These are phyloP conservation scores for Phytophthora litchii DNA, from an alignment of 352 stramenopile species.

Conservation along the genomic window DNA sequence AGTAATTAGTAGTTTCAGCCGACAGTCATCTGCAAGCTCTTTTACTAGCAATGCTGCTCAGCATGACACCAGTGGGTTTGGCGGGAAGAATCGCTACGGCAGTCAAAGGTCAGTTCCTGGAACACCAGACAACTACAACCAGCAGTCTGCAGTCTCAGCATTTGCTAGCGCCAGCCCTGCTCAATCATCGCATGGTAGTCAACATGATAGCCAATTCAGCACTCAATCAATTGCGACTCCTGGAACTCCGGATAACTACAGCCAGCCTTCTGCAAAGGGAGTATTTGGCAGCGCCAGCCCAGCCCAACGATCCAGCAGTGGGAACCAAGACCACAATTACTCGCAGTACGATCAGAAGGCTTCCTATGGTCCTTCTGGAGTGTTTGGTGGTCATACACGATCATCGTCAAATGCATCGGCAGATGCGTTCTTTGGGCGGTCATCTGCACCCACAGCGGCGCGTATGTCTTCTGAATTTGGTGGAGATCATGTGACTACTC, in stretches of 20 bases:
- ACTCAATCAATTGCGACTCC: conserved; percentile 22
- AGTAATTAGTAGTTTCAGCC: conserved; percentile 22
- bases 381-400: conserved; percentile 17
- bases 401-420: conserved; percentile 27
- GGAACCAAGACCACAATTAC: conserved; percentile 17
- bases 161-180: conserved; percentile 19
- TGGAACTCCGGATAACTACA: conserved; percentile 25
- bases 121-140: conserved; percentile 25
- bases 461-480: conserved; percentile 10
- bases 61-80: conserved; percentile 19
- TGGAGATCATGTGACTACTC: conserved; percentile 15
- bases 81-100: conserved; percentile 13
- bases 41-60: conserved; percentile 24
- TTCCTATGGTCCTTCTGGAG: neutral
- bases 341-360: conserved; percentile 11
- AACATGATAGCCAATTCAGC: conserved; percentile 14
- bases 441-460: neutral
- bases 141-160: conserved; percentile 12
- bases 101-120: conserved; percentile 20
- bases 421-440: conserved; percentile 35
- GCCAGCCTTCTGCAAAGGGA: conserved; percentile 19
- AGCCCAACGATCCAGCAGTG: conserved; percentile 15
- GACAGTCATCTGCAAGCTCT: conserved; percentile 32
- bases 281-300: conserved; percentile 19
- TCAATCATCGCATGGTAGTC: conserved; percentile 11